These are phyloP conservation scores for Aspergillus alliaceus DNA, from an alignment of 2,329 filamentous ascomycete genomes.

Conservation along the genomic window DNA sequence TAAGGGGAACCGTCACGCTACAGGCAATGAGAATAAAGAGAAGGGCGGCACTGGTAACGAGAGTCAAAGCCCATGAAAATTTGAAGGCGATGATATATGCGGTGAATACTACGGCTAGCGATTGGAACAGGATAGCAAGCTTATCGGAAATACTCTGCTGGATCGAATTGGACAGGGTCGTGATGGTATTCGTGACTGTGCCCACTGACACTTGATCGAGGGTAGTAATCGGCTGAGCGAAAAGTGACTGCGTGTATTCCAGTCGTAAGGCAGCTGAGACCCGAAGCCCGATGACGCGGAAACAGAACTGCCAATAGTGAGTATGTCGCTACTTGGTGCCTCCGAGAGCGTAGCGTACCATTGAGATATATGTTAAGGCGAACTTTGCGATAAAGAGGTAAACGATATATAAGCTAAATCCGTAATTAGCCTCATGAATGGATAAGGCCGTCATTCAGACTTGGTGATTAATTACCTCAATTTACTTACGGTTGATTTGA, in stretches of 20 bases:
- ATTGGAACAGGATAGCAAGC: constrained; percentile 46
- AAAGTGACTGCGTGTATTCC: constrained; percentile 51
- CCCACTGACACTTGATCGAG: constrained; percentile 53
- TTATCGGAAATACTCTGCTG: constrained; percentile 58
- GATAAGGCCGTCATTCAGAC: too few relatives aligned
- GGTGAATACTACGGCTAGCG: constrained; percentile 41
- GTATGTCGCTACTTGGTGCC: background rate
- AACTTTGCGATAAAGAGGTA: constrained; percentile 60
- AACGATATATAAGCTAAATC: constrained; percentile 54
- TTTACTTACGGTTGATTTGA: constrained; percentile 52
- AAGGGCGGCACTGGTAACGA: constrained; percentile 50
- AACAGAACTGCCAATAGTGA: constrained; percentile 34
- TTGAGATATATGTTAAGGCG: constrained; percentile 55
- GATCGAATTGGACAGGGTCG: constrained; percentile 53
- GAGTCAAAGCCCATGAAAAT: constrained; percentile 54
- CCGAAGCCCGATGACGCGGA: constrained; percentile 52
- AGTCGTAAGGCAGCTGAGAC: constrained; percentile 53
- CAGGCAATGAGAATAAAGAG: constrained; percentile 42
- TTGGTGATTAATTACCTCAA: constrained; percentile 12
- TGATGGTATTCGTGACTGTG: constrained; percentile 53
- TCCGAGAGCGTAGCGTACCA: constrained; percentile 39
- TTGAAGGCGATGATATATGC: constrained; percentile 54
- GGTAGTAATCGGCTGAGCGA: constrained; percentile 50
- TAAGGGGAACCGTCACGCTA: constrained; percentile 32
- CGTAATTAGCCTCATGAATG: background rate